Percentiles rank a stretch among this genome's conserved stretches.
phyloP scores from a whole-genome alignment of 768 basidiomycete genomes.

The Phaffia tasmanica region DNA sequence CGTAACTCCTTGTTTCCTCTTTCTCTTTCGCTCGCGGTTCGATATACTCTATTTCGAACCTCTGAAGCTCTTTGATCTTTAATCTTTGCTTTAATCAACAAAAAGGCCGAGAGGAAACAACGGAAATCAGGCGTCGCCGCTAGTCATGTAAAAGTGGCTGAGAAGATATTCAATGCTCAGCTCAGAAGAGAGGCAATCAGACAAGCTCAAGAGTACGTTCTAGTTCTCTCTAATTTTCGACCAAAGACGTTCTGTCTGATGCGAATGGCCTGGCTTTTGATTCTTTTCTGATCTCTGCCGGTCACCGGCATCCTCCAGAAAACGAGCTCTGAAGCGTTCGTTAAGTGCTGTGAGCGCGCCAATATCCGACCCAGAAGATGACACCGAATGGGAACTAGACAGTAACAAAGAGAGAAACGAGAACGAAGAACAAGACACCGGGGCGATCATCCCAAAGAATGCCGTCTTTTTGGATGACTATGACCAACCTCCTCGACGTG shows the following conservation, averaged over 20 bases:
- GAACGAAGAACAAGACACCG: conserved; percentile 43
- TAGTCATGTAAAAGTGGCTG: conserved; percentile 76
- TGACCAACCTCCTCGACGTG: conserved; percentile 42
- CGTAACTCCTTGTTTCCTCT: conserved; percentile 31
- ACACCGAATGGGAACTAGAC: neutral
- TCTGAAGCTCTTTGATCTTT: neutral
- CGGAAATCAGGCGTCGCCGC: conserved; percentile 83
- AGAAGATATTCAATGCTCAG: conserved; percentile 83
- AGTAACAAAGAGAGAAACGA: conserved; percentile 35
- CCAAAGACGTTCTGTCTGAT: neutral
- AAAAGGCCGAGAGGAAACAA: conserved; percentile 69
- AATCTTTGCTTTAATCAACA: neutral
- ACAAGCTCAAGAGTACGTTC: conserved; percentile 41
- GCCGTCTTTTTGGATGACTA: conserved; percentile 85
- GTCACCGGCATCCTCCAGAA: neutral
- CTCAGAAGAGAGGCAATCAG: conserved; percentile 78
- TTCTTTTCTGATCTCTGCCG: neutral
- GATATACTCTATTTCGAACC: neutral
- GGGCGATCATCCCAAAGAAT: conserved; percentile 54
- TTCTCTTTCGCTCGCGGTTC: neutral
- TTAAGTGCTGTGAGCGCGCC: neutral
- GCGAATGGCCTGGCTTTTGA: neutral
- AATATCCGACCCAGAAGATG: neutral
- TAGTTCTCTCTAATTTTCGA: neutral
- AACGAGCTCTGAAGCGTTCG: neutral